Evolutionary conservation across 805 yeast species (phyloP).

Genomic region (Scheffersomyces lignosus): DNA sequence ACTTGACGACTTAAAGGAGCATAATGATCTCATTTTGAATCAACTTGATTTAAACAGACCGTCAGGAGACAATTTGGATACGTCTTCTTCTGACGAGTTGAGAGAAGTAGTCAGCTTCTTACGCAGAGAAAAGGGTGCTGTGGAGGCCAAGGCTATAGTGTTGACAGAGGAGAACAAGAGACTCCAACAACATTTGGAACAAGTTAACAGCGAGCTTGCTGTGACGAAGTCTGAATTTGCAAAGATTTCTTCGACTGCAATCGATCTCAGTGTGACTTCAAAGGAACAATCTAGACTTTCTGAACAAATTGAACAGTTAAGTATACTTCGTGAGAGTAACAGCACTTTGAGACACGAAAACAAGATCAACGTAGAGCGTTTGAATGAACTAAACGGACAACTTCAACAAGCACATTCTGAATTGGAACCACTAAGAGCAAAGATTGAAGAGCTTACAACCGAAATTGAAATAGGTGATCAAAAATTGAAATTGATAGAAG

Average conservation of each 20-base stretch:
- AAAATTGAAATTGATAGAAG: conserved; percentile 45
- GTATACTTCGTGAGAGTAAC: conserved; percentile 67
- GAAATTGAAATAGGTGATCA: conserved; percentile 49
- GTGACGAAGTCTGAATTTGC: conserved; percentile 50
- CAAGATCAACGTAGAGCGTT: conserved; percentile 16
- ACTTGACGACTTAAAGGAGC: conserved; percentile 59
- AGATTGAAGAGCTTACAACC: conserved; percentile 36
- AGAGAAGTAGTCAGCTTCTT: conserved; percentile 58
- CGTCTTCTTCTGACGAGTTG: conserved; percentile 19
- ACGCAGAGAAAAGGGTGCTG: conserved; percentile 73
- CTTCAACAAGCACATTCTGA: conserved; percentile 28
- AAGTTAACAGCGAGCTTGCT: conserved; percentile 50
- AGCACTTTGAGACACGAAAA: conserved; percentile 58
- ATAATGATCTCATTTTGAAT: conserved; percentile 64
- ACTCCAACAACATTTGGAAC: conserved; percentile 50
- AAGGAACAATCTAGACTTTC: conserved; percentile 48
- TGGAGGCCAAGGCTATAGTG: conserved; percentile 49
- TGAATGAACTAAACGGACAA: conserved; percentile 40
- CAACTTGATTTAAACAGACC: conserved; percentile 54
- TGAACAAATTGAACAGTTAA: conserved; percentile 60
- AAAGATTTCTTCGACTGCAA: conserved; percentile 17
- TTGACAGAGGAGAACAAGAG: conserved; percentile 52
- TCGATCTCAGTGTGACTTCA: conserved; percentile 27
- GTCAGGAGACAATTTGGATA: conserved; percentile 6
- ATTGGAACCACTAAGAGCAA: conserved; percentile 47